phyloP scores from a whole-genome alignment of 2,329 filamentous ascomycete genomes.

The Penicillium oxalicum region DNA sequence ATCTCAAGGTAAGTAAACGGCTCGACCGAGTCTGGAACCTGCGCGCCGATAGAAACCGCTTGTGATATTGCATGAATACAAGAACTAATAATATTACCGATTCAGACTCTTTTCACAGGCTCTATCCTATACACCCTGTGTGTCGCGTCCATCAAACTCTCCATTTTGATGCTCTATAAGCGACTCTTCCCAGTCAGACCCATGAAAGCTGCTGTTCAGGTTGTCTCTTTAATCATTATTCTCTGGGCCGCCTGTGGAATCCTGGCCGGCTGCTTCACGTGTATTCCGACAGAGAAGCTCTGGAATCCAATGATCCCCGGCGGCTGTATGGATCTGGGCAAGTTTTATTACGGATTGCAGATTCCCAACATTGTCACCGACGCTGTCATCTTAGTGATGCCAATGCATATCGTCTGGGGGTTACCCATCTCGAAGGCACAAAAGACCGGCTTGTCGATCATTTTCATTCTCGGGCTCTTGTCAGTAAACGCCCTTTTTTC shows the following conservation, averaged over 20 bases:
- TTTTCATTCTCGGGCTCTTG: conserved; percentile 25
- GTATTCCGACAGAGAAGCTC: conserved; percentile 22
- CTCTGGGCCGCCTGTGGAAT: conserved; percentile 23
- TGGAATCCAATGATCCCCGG: conserved; percentile 20
- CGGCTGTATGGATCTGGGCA: conserved; percentile 22
- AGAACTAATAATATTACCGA: not conserved
- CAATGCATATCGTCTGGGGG: conserved; percentile 22
- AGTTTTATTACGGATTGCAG: conserved; percentile 25
- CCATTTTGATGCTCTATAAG: conserved; percentile 25
- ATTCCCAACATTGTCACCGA: conserved; percentile 28
- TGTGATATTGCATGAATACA: not conserved
- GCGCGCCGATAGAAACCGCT: no score
- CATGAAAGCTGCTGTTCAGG: conserved; percentile 19
- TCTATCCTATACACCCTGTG: conserved; percentile 22
- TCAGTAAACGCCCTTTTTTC: conserved; percentile 3
- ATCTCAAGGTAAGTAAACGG: conserved; percentile 16
- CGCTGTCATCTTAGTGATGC: conserved; percentile 24
- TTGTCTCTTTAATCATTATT: conserved; percentile 17
- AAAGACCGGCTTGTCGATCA: conserved; percentile 19
- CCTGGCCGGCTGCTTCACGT: conserved; percentile 21
- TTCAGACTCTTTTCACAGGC: conserved; percentile 19
- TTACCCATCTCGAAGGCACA: conserved; percentile 20
- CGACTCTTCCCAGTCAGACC: conserved; percentile 20
- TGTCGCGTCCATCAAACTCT: conserved; percentile 24
- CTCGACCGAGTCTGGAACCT: not conserved